A percentile compares a stretch with the other conserved stretches of the same genome.
Evolutionary conservation across 1,284 basidiomycete species (phyloP).

Genomic region (Naganishia sp.): DNA sequence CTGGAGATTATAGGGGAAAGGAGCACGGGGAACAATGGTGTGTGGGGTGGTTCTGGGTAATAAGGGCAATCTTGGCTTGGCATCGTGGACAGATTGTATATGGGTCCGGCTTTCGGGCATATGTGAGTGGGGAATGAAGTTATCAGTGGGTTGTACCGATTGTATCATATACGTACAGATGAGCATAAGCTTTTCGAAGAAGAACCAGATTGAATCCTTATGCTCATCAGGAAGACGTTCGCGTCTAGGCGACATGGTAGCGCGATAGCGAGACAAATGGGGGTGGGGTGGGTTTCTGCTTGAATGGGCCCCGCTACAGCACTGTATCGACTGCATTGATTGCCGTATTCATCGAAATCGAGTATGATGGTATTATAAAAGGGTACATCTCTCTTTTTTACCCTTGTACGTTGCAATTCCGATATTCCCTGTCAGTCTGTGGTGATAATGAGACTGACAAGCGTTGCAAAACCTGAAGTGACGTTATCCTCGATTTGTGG

Average conservation of each 20-base stretch:
- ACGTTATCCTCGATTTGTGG: not conserved
- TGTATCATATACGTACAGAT: not conserved
- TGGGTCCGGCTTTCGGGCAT: not conserved
- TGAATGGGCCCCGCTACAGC: too few species aligned
- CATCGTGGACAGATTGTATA: not conserved
- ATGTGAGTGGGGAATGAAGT: not conserved
- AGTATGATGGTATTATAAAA: too few species aligned
- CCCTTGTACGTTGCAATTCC: too few species aligned
- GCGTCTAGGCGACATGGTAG: too few species aligned
- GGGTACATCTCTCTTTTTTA: too few species aligned
- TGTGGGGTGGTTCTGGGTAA: slow-evolving; percentile 2
- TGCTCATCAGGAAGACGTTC: too few species aligned
- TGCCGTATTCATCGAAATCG: too few species aligned
- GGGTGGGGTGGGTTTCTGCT: too few species aligned
- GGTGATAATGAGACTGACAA: not conserved
- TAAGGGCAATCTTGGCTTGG: not conserved
- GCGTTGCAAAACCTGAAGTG: not conserved
- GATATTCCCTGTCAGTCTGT: too few species aligned
- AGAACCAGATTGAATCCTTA: too few species aligned
- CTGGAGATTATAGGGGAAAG: slow-evolving; percentile 9
- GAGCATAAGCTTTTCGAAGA: not conserved
- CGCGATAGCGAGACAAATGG: too few species aligned
- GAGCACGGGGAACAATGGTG: not conserved
- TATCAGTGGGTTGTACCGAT: not conserved
- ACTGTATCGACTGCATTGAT: too few species aligned